Conservation (phyloP, 345 rosid genomes). For the Trapa bicornis region DNA sequence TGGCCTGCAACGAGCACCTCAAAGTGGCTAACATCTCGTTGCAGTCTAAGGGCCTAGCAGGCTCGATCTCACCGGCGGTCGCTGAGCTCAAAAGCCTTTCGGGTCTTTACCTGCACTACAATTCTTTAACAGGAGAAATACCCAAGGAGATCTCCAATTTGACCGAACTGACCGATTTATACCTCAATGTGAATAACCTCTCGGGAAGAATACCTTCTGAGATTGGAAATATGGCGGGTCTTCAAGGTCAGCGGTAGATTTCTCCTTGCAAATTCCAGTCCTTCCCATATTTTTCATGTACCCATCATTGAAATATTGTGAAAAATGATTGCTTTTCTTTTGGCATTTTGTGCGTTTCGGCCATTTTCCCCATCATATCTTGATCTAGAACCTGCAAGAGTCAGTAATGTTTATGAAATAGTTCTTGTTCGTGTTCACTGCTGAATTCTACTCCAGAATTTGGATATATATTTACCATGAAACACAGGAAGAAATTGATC, state of each 20-base stretch:
- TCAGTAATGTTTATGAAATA: too few relatives aligned
- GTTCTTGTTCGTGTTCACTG: neutral
- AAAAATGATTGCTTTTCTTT: too few relatives aligned
- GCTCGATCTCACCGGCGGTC: constrained; percentile 58
- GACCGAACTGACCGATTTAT: constrained; percentile 62
- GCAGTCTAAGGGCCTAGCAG: constrained; percentile 63
- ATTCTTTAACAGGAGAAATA: constrained; percentile 67
- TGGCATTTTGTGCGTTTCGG: too few relatives aligned
- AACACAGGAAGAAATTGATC: neutral
- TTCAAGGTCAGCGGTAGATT: constrained; percentile 57
- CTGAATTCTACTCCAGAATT: neutral
- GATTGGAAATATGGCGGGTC: constrained; percentile 50
- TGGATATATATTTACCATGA: neutral
- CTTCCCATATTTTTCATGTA: too few relatives aligned
- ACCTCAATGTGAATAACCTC: constrained; percentile 68
- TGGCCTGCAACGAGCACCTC: constrained; percentile 66
- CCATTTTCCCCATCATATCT: too few relatives aligned
- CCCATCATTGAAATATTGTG: neutral
- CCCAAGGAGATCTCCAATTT: constrained; percentile 57
- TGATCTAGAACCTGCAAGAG: too few relatives aligned
- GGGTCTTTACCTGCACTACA: constrained; percentile 83
- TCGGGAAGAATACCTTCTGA: constrained; percentile 63
- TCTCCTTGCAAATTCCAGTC: neutral
- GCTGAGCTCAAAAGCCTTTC: constrained; percentile 65
- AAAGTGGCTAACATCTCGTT: constrained; percentile 81